A percentile compares a stretch with the other conserved stretches of the same genome.
Conservation (phyloP, 805 yeast genomes). For the Scheffersomyces stipitis region DNA sequence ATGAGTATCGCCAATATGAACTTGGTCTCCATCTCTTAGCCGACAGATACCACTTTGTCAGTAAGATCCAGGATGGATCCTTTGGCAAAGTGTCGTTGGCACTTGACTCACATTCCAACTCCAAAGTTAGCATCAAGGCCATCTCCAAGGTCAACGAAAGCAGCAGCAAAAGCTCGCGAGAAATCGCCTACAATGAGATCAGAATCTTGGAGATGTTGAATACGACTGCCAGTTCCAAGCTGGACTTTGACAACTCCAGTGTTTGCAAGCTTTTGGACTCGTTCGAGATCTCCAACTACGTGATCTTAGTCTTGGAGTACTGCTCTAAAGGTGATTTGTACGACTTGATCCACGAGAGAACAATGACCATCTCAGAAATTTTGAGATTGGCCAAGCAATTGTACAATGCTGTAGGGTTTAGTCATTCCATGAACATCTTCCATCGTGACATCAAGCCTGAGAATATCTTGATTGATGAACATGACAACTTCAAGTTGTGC, state of each 20-base stretch:
- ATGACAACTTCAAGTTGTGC: slow-evolving; percentile 56
- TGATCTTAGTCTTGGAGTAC: slow-evolving; percentile 63
- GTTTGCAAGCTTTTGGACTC: slow-evolving; percentile 59
- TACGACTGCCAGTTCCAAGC: not conserved
- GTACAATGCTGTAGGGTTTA: slow-evolving; percentile 48
- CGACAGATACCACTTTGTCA: slow-evolving; percentile 42
- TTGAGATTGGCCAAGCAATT: slow-evolving; percentile 42
- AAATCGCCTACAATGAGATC: slow-evolving; percentile 57
- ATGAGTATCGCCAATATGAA: slow-evolving; percentile 30
- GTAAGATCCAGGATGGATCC: slow-evolving; percentile 55
- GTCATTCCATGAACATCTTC: slow-evolving; percentile 57
- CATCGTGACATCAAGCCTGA: slow-evolving; percentile 63
- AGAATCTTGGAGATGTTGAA: slow-evolving; percentile 34
- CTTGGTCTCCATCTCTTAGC: slow-evolving; percentile 30
- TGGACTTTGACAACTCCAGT: slow-evolving; percentile 36
- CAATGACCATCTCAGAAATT: slow-evolving; percentile 10
- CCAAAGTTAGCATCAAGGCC: slow-evolving; percentile 54
- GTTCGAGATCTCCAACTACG: slow-evolving; percentile 53
- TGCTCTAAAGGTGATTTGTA: slow-evolving; percentile 68
- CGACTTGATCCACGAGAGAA: slow-evolving; percentile 46
- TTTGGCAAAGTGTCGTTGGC: slow-evolving; percentile 64
- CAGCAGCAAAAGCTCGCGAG: slow-evolving; percentile 14
- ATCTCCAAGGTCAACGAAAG: slow-evolving; percentile 48
- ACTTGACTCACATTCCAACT: slow-evolving; percentile 27
- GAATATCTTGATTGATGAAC: slow-evolving; percentile 51